Evolutionary conservation across 805 yeast species (phyloP).

Genomic region (Hanseniaspora hatyaiensis): DNA sequence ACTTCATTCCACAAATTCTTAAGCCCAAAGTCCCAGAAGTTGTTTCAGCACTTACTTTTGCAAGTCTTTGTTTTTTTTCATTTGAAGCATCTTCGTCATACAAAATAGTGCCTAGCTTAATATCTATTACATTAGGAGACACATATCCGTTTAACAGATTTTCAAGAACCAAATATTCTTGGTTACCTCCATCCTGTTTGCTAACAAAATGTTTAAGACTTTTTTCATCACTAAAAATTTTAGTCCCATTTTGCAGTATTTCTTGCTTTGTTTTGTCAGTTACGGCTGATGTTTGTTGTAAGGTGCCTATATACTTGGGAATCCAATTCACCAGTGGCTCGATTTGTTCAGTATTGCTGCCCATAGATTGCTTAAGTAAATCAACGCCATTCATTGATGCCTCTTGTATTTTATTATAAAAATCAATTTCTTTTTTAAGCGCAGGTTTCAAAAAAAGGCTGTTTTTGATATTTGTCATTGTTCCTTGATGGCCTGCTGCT

Average conservation of each 20-base stretch:
- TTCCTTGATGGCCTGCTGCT: slow-evolving; percentile 91
- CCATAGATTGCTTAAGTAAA: slow-evolving; percentile 1
- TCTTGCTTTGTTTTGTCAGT: slow-evolving; percentile 11
- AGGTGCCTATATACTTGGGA: slow-evolving; percentile 26
- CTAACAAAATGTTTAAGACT: too few relatives aligned
- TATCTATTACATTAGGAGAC: slow-evolving; percentile 66
- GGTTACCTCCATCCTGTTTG: too few relatives aligned
- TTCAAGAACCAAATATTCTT: slow-evolving; percentile 49
- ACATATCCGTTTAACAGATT: slow-evolving; percentile 52
- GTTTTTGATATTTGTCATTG: slow-evolving; percentile 51
- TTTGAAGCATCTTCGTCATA: slow-evolving; percentile 49
- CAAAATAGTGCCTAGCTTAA: slow-evolving; percentile 64
- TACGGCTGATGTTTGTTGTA: slow-evolving; percentile 8
- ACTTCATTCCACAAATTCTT: slow-evolving; percentile 82
- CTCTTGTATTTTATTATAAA: slow-evolving; percentile 40
- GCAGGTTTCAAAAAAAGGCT: slow-evolving; percentile 64
- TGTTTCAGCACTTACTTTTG: slow-evolving; percentile 52
- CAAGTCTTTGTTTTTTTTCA: slow-evolving; percentile 54
- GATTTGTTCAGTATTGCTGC: slow-evolving; percentile 18
- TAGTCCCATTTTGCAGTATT: too few relatives aligned
- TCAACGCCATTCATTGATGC: slow-evolving; percentile 17
- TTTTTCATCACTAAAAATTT: too few relatives aligned
- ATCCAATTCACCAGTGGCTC: slow-evolving; percentile 24
- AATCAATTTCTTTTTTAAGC: slow-evolving; percentile 53
- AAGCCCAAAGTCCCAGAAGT: slow-evolving; percentile 70